Percentiles rank a stretch among this genome's conserved stretches.
These are phyloP conservation scores for Anthracocystis walkeri DNA, from an alignment of 1,284 basidiomycete species.

Conservation along the genomic window DNA sequence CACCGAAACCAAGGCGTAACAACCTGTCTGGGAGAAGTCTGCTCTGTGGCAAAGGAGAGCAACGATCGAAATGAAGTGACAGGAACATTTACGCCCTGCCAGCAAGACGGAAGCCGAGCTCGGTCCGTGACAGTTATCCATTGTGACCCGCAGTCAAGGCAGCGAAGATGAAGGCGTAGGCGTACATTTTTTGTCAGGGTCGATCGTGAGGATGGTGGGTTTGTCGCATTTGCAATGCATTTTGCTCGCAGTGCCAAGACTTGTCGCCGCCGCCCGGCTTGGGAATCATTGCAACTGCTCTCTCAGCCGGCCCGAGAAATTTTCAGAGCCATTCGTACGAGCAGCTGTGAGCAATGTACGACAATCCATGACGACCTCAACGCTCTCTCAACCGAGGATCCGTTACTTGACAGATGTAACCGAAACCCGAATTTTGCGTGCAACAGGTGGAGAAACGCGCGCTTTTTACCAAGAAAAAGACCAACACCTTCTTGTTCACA, in stretches of 20 bases:
- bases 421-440: constrained; percentile 11
- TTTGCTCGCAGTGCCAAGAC: background rate
- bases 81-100: too few relatives aligned
- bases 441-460: constrained; percentile 1
- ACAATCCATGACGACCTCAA: constrained; percentile 12
- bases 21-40: too few relatives aligned
- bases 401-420: constrained; percentile 7
- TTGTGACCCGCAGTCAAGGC: background rate
- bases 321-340: background rate
- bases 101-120: background rate
- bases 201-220: background rate
- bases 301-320: too few relatives aligned
- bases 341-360: background rate
- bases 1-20: too few relatives aligned
- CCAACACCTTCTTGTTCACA: constrained; percentile 19
- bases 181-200: background rate
- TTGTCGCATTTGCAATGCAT: background rate
- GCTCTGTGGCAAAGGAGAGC: too few relatives aligned
- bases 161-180: constrained; percentile 2
- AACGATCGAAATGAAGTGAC: too few relatives aligned
- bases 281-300: background rate
- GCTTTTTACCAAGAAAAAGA: constrained; percentile 5
- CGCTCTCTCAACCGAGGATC: background rate
- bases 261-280: background rate
- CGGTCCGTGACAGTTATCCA: background rate